phyloP scores from a whole-genome alignment of 768 basidiomycete genomes.

The Collybiopsis luxurians region DNA sequence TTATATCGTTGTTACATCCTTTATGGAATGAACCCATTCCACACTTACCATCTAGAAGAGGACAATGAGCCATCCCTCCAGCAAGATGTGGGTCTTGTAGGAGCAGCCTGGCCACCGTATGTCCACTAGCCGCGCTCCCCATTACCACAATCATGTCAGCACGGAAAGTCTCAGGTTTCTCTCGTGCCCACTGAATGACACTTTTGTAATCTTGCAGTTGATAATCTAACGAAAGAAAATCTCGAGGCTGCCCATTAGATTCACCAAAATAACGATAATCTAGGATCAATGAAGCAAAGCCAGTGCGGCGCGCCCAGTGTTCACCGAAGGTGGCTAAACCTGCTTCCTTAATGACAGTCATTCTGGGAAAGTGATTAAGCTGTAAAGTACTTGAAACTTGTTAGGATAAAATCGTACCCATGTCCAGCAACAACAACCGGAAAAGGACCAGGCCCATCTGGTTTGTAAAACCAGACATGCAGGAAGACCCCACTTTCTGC shows the following conservation, averaged over 20 bases:
- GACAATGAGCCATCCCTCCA: constrained; percentile 24
- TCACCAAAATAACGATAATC: constrained; percentile 25
- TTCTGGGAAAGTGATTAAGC: constrained; percentile 6
- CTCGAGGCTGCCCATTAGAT: constrained; percentile 21
- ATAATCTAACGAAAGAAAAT: background rate
- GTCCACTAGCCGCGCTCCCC: constrained; percentile 22
- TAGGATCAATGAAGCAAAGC: constrained; percentile 24
- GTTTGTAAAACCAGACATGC: constrained; percentile 21
- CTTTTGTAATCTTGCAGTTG: background rate
- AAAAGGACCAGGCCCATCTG: constrained; percentile 12
- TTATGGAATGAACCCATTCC: too few relatives aligned
- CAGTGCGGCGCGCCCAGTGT: constrained; percentile 20
- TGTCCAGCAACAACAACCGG: constrained; percentile 20
- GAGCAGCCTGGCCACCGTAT: constrained; percentile 14
- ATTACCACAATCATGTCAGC: constrained; percentile 23
- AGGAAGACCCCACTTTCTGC: constrained; percentile 5
- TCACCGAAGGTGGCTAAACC: constrained; percentile 23
- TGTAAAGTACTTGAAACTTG: too few relatives aligned
- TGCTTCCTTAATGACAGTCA: constrained; percentile 25
- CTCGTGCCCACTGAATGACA: constrained; percentile 21
- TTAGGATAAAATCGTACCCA: constrained; percentile 12
- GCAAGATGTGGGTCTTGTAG: constrained; percentile 18
- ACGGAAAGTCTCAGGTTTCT: constrained; percentile 17
- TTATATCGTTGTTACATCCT: background rate
- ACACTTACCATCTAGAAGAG: constrained; percentile 12